A percentile compares a stretch with the other conserved stretches of the same genome.
These are phyloP conservation scores for Pulveroboletus sp. DNA, from an alignment of 768 basidiomycete species.

Conservation along the genomic window DNA sequence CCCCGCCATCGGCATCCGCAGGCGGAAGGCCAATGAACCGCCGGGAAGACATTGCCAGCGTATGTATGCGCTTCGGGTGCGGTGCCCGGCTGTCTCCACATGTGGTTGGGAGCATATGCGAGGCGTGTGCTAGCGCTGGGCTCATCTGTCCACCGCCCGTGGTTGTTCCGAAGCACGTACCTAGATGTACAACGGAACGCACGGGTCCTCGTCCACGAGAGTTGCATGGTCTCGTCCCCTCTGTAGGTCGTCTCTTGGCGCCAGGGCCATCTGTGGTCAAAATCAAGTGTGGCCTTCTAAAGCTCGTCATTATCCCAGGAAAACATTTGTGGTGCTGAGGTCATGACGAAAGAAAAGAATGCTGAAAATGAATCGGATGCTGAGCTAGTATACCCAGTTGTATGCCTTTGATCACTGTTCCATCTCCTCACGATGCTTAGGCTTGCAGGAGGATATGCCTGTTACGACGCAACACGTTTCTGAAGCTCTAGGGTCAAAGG, in stretches of 20 bases:
- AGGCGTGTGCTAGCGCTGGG: conserved; percentile 9
- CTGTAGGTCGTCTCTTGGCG: neutral
- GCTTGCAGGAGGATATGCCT: conserved; percentile 1
- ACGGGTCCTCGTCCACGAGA: neutral
- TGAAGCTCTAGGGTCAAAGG: neutral
- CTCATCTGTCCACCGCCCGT: conserved; percentile 1
- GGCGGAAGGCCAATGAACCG: neutral
- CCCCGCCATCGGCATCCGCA: neutral
- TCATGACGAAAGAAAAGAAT: neutral
- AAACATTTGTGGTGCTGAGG: neutral
- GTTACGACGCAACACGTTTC: neutral
- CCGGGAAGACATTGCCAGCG: neutral
- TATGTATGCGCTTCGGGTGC: conserved; percentile 22
- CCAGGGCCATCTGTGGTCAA: neutral
- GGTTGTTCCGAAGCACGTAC: neutral
- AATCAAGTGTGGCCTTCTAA: neutral
- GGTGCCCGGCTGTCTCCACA: conserved; percentile 4
- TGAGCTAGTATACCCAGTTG: conserved; percentile 24
- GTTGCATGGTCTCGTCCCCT: neutral
- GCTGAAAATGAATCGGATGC: conserved; percentile 5
- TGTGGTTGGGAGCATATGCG: conserved; percentile 6
- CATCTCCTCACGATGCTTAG: neutral
- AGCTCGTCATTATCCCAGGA: neutral
- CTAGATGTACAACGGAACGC: neutral
- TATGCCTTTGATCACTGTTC: neutral